Evolutionary conservation across 1,284 basidiomycete species (phyloP).

Genomic region (Coniferiporia sulphurascens): DNA sequence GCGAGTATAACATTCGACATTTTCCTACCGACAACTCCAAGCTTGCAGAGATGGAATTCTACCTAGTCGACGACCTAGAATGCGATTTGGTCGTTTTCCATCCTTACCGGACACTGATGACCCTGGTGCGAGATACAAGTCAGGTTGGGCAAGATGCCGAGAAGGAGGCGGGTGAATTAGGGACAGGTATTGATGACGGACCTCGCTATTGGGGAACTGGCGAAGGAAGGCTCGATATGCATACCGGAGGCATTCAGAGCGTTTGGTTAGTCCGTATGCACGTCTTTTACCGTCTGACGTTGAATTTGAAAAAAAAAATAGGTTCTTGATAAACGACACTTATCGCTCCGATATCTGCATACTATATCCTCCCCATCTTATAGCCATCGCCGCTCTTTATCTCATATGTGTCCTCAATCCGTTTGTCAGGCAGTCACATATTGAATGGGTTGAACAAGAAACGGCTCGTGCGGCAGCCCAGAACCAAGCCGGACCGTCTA

Average conservation of each 20-base stretch:
- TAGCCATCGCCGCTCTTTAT: slow-evolving; percentile 89
- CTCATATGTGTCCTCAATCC: slow-evolving; percentile 72
- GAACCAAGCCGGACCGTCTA: slow-evolving; percentile 17
- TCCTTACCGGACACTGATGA: slow-evolving; percentile 84
- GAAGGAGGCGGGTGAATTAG: slow-evolving; percentile 59
- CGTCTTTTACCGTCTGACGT: not conserved
- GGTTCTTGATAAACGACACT: slow-evolving; percentile 96
- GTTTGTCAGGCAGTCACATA: slow-evolving; percentile 39
- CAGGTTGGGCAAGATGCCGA: slow-evolving; percentile 31
- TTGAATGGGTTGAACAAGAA: slow-evolving; percentile 26
- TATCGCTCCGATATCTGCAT: slow-evolving; percentile 90
- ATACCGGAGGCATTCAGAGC: slow-evolving; percentile 64
- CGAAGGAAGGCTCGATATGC: slow-evolving; percentile 61
- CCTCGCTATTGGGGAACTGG: slow-evolving; percentile 73
- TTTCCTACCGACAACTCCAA: slow-evolving; percentile 87
- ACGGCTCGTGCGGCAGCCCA: slow-evolving; percentile 25
- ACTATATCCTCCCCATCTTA: slow-evolving; percentile 89
- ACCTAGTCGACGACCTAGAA: slow-evolving; percentile 93
- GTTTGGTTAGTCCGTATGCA: slow-evolving; percentile 52
- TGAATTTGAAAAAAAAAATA: too few species aligned
- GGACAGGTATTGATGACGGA: slow-evolving; percentile 55
- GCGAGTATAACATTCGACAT: slow-evolving; percentile 63
- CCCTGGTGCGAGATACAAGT: slow-evolving; percentile 54
- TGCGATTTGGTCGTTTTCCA: slow-evolving; percentile 94
- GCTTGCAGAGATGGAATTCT: slow-evolving; percentile 98